Evolutionary conservation across 805 yeast genomes (phyloP), one percentile per base, ranked within the genome.

Genomic region (Starmerella vaccinii): DNA sequence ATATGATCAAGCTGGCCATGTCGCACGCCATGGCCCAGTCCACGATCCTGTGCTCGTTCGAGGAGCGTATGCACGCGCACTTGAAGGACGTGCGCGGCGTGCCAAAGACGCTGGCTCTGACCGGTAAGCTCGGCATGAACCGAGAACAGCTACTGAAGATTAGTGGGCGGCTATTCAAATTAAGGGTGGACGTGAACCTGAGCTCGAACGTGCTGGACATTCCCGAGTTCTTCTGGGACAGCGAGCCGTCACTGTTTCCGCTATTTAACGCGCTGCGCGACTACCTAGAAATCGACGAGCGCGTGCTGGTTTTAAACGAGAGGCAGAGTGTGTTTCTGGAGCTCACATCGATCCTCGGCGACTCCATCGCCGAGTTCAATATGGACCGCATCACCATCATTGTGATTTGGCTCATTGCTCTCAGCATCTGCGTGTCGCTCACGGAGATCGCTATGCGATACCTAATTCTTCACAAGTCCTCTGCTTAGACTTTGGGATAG

Each of bases 21-120:
- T 85, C 97, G 1, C 95, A 92, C 66, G 95, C 97, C 1, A 86
- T 92, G 55, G 97, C 97, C 0, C 98, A 92, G 66, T 86, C 94
- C 56, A 89, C 97, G 1, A 92, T 89, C 64, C 68, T 92, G 29
- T 84, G 95, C 37, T 71, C 89, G 52, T 92, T 90, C 67, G 98
- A 92, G 65, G 84, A 95, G 37, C 74, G 95, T 59, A 87, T 92
- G 81, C 84, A 90, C 13, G 80, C 81, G 32, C 81, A 84, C 52
- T 72, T 92, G 62, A 82, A 80, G 53, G 82, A 88, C 57, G 90
- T 90, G 32, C 82, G 94, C n/a, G 81, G 81, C 61, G 72, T 92
- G 30, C 98, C 98, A 1, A 86, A 85, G 61, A 77, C 89, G 52
- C 68, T 92, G 48, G 97, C 98, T 0, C 68, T 92, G 33, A 86